Conservation (phyloP, 352 stramenopile genomes). For the Globisporangium takayamanum region DNA sequence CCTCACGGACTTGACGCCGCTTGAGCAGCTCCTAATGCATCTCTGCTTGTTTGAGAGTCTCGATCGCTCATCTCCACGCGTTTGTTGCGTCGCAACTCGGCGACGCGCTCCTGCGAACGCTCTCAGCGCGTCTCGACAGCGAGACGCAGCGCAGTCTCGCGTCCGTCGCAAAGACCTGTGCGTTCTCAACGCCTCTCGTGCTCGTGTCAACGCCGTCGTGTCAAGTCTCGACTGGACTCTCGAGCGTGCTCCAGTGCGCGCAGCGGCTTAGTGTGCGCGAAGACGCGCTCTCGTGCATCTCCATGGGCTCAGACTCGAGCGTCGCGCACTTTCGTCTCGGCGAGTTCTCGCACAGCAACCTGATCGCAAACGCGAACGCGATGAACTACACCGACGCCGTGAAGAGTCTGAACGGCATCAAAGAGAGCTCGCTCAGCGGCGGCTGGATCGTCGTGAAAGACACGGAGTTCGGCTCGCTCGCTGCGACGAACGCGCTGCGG, state of each 20-base stretch:
- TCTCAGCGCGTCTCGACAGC: constrained; percentile 5
- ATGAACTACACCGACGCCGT: constrained; percentile 5
- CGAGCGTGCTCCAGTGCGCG: constrained; percentile 10
- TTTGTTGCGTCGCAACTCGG: constrained; percentile 24
- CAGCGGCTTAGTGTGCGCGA: constrained; percentile 2
- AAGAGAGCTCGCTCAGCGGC: constrained; percentile 19
- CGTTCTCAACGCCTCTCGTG: constrained; percentile 11
- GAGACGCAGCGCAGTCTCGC: constrained; percentile 1
- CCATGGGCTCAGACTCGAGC: constrained; percentile 8
- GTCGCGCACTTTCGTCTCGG: constrained; percentile 7
- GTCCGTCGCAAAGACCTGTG: constrained; percentile 3
- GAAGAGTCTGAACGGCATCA: constrained; percentile 17
- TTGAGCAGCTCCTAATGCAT: constrained; percentile 29
- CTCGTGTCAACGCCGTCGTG: constrained; percentile 6
- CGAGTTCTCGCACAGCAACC: constrained; percentile 11
- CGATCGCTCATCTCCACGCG: constrained; percentile 16
- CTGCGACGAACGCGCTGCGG: constrained; percentile 20
- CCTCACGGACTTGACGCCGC: constrained; percentile 12
- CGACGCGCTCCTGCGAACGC: constrained; percentile 6
- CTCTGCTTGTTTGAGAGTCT: constrained; percentile 21
- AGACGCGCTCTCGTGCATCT: constrained; percentile 13
- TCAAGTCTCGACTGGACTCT: not conserved
- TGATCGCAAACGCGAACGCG: constrained; percentile 7
- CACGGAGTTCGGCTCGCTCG: not conserved
- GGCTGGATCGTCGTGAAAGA: constrained; percentile 30